Evolutionary conservation across 345 rosid species (phyloP).

Genomic region (Lagerstroemia speciosa): DNA sequence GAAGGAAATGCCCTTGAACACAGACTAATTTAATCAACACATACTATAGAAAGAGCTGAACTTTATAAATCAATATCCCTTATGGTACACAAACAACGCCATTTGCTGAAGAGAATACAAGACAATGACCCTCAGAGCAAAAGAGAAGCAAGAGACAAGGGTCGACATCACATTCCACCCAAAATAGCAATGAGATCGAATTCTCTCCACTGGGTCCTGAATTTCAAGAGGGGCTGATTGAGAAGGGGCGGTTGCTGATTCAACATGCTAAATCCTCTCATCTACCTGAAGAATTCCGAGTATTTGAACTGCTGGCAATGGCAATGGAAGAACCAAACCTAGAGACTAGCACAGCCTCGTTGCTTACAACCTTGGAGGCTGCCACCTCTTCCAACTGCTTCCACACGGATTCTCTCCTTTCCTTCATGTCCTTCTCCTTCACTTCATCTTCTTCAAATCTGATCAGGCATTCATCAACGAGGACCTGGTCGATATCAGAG

Average conservation of each 20-base stretch:
- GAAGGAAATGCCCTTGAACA: background rate
- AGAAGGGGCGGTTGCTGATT: slow-evolving; percentile 9
- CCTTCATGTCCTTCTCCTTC: slow-evolving; percentile 24
- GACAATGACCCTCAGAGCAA: background rate
- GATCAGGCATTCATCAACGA: slow-evolving; percentile 39
- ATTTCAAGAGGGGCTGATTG: background rate
- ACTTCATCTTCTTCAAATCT: slow-evolving; percentile 46
- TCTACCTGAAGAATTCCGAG: slow-evolving; percentile 25
- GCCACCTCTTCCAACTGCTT: slow-evolving; percentile 63
- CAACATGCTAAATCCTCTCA: slow-evolving; percentile 16
- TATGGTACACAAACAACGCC: background rate
- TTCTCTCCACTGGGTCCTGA: background rate
- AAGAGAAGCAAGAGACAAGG: no score
- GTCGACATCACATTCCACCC: background rate
- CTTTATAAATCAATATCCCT: background rate
- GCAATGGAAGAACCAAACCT: slow-evolving; percentile 42
- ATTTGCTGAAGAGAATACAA: background rate
- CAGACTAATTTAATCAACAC: background rate
- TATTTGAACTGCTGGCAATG: slow-evolving; percentile 28
- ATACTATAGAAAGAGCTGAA: background rate
- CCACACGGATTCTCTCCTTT: slow-evolving; percentile 39
- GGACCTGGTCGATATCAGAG: slow-evolving; percentile 44
- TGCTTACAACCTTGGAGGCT: slow-evolving; percentile 33
- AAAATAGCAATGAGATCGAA: background rate
- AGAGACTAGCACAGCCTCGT: slow-evolving; percentile 27